phyloP scores from a whole-genome alignment of 2,329 filamentous ascomycete species.

The Sporothrix mexicana region DNA sequence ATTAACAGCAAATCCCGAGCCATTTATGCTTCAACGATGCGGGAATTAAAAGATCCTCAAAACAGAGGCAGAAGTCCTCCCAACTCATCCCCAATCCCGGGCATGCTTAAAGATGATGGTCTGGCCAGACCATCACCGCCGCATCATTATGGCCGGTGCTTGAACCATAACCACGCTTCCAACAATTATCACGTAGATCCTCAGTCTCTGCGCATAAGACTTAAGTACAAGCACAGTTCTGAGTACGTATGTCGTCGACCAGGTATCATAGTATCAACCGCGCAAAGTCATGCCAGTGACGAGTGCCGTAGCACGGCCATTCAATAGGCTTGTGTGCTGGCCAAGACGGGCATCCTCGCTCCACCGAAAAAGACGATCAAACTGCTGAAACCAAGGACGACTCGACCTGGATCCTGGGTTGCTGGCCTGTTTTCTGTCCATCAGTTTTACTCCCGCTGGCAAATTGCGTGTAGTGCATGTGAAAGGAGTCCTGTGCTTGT shows the following conservation, averaged over 20 bases:
- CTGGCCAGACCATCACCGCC: neutral
- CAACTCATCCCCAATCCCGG: too few species aligned
- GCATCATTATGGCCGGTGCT: neutral
- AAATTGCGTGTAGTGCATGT: neutral
- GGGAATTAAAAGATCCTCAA: slow-evolving; percentile 1
- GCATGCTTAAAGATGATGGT: neutral
- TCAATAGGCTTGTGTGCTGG: neutral
- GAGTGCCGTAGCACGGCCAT: neutral
- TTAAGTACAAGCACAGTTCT: too few species aligned
- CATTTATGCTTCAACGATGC: neutral
- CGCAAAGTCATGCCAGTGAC: neutral
- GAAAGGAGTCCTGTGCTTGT: neutral
- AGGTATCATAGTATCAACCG: neutral
- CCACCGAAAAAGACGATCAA: neutral
- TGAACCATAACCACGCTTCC: neutral
- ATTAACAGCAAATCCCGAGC: neutral
- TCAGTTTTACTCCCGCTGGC: neutral
- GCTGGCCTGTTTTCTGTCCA: neutral
- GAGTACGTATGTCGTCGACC: neutral
- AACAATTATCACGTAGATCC: neutral
- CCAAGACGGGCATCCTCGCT: neutral
- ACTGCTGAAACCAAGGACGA: slow-evolving; percentile 21
- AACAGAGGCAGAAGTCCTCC: neutral
- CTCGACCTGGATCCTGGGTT: neutral
- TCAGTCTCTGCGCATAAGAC: neutral